Percentiles rank a stretch among this genome's conserved stretches.
These are phyloP conservation scores for Sequoia sempervirens DNA, from an alignment of 75 land plant species.

Conservation along the genomic window DNA sequence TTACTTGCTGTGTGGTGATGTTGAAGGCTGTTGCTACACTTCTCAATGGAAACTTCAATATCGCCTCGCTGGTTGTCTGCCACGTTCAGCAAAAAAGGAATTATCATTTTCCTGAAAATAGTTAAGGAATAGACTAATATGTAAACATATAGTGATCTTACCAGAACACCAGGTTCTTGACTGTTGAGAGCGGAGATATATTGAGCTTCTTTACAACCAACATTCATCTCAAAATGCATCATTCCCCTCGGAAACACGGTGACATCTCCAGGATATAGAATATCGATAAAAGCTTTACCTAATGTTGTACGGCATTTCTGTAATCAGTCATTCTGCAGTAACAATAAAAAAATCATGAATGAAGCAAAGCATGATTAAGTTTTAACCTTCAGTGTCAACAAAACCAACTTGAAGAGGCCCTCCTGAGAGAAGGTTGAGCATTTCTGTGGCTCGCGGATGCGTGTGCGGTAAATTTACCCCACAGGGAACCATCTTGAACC, in stretches of 20 bases:
- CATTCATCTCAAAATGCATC: conserved; percentile 24
- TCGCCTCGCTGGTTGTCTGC: background rate
- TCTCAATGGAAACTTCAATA: background rate
- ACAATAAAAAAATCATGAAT: background rate
- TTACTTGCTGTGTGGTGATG: background rate
- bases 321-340: background rate
- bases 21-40: background rate
- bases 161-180: conserved; percentile 15
- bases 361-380: background rate
- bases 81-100: background rate
- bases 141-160: background rate
- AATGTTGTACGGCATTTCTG: background rate
- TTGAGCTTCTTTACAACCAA: conserved; percentile 9
- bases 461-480: no score
- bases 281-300: conserved; percentile 13
- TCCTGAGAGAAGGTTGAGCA: no score
- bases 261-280: conserved; percentile 20
- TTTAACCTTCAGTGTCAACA: conserved; percentile 17
- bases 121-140: background rate
- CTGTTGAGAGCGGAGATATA: conserved; percentile 21
- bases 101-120: background rate
- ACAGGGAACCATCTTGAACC: no score
- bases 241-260: conserved; percentile 21
- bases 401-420: conserved; percentile 20
- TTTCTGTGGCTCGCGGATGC: no score